Conservation (phyloP, 768 basidiomycete genomes). For the Roridomyces roridus region DNA sequence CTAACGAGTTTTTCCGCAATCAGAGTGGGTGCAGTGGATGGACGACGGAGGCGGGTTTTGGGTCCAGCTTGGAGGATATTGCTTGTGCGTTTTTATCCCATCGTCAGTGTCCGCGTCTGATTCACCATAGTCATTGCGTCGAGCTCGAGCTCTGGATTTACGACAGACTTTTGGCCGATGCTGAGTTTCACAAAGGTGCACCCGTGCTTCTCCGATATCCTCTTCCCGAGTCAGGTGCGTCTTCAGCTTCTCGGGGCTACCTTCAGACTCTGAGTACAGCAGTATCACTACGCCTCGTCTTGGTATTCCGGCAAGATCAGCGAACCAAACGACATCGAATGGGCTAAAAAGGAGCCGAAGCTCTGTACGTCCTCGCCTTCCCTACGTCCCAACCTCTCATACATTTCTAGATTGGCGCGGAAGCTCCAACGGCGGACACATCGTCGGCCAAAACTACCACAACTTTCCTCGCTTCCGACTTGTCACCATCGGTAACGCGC, state of each 20-base stretch:
- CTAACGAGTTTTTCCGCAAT: neutral
- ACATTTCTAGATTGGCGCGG: neutral
- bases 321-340: too few relatives aligned
- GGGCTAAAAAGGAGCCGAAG: too few relatives aligned
- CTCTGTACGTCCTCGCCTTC: too few relatives aligned
- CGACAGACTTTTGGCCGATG: neutral
- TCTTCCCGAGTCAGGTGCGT: neutral
- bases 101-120: neutral
- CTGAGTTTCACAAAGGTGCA: neutral
- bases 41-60: neutral
- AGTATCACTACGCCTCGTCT: neutral
- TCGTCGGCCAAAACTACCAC: slow-evolving; percentile 15
- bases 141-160: neutral
- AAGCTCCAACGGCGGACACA: slow-evolving; percentile 25
- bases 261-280: neutral
- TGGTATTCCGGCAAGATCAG: neutral
- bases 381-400: too few relatives aligned
- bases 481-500: slow-evolving; percentile 8
- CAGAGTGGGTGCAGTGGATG: neutral
- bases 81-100: neutral
- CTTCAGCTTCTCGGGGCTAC: neutral
- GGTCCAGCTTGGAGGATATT: neutral
- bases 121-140: neutral
- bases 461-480: slow-evolving; percentile 24
- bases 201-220: neutral